Evolutionary conservation across 257 asterid species (phyloP), one percentile per base, ranked within the genome.

Genomic region (Sherardia arvensis): DNA sequence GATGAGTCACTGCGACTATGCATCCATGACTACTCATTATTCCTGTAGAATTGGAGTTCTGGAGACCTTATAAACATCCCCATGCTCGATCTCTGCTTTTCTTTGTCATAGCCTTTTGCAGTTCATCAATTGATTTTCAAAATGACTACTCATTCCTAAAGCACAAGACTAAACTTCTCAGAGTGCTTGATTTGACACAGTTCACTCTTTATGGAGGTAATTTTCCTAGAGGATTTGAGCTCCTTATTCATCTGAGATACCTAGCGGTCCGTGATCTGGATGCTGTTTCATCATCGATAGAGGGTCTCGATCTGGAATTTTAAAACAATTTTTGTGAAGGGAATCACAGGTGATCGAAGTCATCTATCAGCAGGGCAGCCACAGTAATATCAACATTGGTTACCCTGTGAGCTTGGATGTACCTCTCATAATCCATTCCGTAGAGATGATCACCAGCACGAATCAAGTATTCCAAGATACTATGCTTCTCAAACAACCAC

Each of bases 351-450:
- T 40, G 48, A 40, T n/a, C n/a, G n/a, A n/a, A n/a, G 71, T 91
- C 98, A 69, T 91, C 98, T 96, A 91, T 86, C 20, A 96, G 98
- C 78, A 91, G 66, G 30, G 98, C 98, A 64, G 96, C 98, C 74
- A 91, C 98, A 4, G 95, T 91, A 67, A 91, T 88, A 74, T 91
- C 98, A 64, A 96, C 98, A 74, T 88, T 92, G n/a, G 95, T 88
- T 80, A 88, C 98, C 78, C 98, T 83, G 65, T 91, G 98, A 66
- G 98, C 98, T 76, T 91, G 96, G 65, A 91, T 88, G 62, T 88
- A 91, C 69, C 80, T 88, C 82, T 91, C 96, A 64, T 91, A 91
- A 68, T 91, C 98, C 98, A 91, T 91, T 68, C 98, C 77, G 67
- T 91, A 91, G 62, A 91, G 73, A 79, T 91, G 98, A 73, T 91